These are phyloP conservation scores for Solanum peruvianum DNA, from an alignment of 257 asterid species.

Conservation along the genomic window DNA sequence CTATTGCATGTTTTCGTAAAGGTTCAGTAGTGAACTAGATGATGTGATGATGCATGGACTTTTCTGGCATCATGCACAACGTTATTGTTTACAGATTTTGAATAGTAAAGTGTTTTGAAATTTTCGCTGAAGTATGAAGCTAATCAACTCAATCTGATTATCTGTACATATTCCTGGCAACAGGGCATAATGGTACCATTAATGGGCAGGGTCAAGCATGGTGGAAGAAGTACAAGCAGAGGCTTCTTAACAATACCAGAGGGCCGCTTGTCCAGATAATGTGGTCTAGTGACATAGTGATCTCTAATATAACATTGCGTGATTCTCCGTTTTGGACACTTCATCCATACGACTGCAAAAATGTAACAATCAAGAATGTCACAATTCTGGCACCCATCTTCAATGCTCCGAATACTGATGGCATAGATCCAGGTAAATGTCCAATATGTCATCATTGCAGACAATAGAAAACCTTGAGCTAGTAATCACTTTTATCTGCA, in stretches of 20 bases:
- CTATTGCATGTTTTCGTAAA: background rate
- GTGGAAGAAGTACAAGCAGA: slow-evolving; percentile 64
- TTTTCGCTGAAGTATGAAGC: background rate
- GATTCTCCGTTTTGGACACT: slow-evolving; percentile 88
- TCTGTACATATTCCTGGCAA: slow-evolving; percentile 4
- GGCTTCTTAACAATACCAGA: slow-evolving; percentile 67
- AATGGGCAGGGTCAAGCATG: slow-evolving; percentile 70
- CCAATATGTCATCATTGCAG: background rate
- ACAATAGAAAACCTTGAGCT: background rate
- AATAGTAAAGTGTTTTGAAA: background rate
- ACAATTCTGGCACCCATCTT: slow-evolving; percentile 60
- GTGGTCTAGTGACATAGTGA: slow-evolving; percentile 61
- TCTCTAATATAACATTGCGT: slow-evolving; percentile 55
- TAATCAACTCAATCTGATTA: slow-evolving; percentile 6
- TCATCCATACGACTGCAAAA: slow-evolving; percentile 75
- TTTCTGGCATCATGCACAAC: background rate
- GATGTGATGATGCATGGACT: background rate
- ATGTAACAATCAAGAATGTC: slow-evolving; percentile 45
- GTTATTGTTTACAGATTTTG: background rate
- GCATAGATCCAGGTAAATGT: slow-evolving; percentile 69
- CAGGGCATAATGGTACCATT: slow-evolving; percentile 79
- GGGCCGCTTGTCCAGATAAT: slow-evolving; percentile 80
- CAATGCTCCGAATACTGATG: slow-evolving; percentile 83
- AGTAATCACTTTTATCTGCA: background rate
- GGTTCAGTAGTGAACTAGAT: background rate